These are phyloP conservation scores for Hevea brasiliensis DNA, from an alignment of 345 rosid species.

Conservation along the genomic window DNA sequence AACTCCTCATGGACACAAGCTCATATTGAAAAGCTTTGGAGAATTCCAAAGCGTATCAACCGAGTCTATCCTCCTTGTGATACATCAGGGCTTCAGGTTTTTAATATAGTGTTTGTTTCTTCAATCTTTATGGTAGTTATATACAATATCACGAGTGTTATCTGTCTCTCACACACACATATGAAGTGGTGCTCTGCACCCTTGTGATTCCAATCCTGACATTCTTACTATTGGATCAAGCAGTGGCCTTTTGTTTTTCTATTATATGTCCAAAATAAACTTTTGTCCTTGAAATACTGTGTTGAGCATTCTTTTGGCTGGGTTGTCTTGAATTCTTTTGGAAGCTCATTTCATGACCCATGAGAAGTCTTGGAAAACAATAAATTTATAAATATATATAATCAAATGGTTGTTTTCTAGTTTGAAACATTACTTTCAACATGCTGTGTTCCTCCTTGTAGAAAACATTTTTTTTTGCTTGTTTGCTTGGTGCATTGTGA, in stretches of 20 bases:
- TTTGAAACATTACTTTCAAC: background rate
- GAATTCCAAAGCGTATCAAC: slow-evolving; percentile 58
- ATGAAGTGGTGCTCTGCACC: background rate
- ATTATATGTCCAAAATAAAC: background rate
- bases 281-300: background rate
- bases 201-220: background rate
- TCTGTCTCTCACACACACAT: background rate
- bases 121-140: background rate
- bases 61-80: slow-evolving; percentile 95
- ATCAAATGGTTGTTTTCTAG: background rate
- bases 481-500: background rate
- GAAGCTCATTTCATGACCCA: background rate
- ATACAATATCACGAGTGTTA: background rate
- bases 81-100: slow-evolving; percentile 93
- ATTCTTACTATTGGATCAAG: background rate
- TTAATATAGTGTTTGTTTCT: slow-evolving; percentile 16
- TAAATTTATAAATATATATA: background rate
- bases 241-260: background rate
- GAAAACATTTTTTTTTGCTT: background rate
- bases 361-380: background rate
- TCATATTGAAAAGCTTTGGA: slow-evolving; percentile 85
- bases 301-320: background rate
- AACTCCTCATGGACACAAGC: slow-evolving; percentile 95
- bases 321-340: background rate
- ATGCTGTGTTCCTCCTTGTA: background rate